These are phyloP conservation scores for Chaetoscypha palmicola DNA, from an alignment of 2,329 filamentous ascomycete genomes.

Conservation along the genomic window DNA sequence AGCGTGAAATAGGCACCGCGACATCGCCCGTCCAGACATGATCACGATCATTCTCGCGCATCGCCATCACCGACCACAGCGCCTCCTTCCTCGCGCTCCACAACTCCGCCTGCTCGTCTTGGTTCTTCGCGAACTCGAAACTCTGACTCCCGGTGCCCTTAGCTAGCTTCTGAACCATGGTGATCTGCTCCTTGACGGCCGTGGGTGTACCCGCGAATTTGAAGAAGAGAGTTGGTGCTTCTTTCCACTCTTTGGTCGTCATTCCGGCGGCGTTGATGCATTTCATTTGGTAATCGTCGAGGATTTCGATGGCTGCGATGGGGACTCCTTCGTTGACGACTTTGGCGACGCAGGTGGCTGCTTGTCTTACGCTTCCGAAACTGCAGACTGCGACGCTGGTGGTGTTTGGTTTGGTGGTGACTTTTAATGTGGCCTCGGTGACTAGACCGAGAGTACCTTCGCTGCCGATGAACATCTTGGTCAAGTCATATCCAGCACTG, in stretches of 20 bases:
- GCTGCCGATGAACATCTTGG: conserved; percentile 80
- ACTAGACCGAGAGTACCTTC: conserved; percentile 89
- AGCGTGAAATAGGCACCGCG: conserved; percentile 68
- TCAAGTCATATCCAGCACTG: conserved; percentile 87
- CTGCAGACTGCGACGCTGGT: conserved; percentile 72
- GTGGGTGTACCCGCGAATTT: conserved; percentile 68
- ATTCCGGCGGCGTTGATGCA: conserved; percentile 59
- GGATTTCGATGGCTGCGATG: conserved; percentile 84
- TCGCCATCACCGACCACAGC: conserved; percentile 70
- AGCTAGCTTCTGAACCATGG: conserved; percentile 57
- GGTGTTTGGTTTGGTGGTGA: conserved; percentile 72
- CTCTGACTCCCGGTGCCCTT: conserved; percentile 53
- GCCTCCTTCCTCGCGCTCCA: conserved; percentile 83
- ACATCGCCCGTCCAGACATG: conserved; percentile 83
- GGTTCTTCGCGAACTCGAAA: conserved; percentile 69
- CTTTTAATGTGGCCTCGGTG: conserved; percentile 82
- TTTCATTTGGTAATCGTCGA: conserved; percentile 86
- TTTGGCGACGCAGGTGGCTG: conserved; percentile 60
- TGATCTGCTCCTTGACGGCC: conserved; percentile 73
- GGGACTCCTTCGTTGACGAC: conserved; percentile 77
- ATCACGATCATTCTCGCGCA: conserved; percentile 52
- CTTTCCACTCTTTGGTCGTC: conserved; percentile 61
- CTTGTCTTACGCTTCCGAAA: conserved; percentile 41
- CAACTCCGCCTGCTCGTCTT: conserved; percentile 66
- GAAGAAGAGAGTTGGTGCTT: conserved; percentile 74